Base-by-base conservation (phyloP, 306 rosid species). In the Quercus gilva region DNA sequence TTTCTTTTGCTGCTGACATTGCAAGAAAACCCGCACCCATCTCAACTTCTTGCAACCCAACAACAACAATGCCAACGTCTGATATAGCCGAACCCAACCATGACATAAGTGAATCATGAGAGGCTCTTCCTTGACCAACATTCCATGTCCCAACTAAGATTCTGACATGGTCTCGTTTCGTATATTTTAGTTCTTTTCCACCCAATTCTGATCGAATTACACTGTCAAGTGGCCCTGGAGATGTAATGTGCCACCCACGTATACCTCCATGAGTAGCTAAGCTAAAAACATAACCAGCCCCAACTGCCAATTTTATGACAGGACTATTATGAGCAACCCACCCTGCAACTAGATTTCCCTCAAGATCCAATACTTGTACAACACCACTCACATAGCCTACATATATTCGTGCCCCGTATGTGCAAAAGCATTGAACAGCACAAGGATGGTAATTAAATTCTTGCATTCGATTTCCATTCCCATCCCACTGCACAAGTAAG, bases 21-120 rank as follows among this genome's bases (percentile, higher is more conserved):
- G 99, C 99, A 72, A 96, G 98, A 82, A 96, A 96, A 74, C 99
- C 98, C 3, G 99, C 99, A 59, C 99, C 99, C 99, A 96, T 96
- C 70, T 96, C 99, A 80, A 93, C 99, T 85, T 96, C 99, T 92
- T 96, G 99, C 89, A 93, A 84, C 74, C 99, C 98, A 76, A 91
- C 86, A 71, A 96, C 99, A 74, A 96, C 92, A 84, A 96, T 90
- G 78, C 99, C 98, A 74, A 93, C 98, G 83, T 96, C 99, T 5
- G 93, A 87, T 68, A 80, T 93, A 68, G 85, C 80, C 59, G 99
- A 96, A 76, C 98, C 99, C 87, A 96, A 80, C 99, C 99, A 96
- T 7, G 96, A 87, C 86, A 83, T 68, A 59, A 96, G 92, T 26
- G 98, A 43, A 29, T 93, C 97, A 26, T 93, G 93, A 21, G 94